Evolutionary conservation across 805 yeast species (phyloP).

Genomic region (Scheffersomyces coipomensis): DNA sequence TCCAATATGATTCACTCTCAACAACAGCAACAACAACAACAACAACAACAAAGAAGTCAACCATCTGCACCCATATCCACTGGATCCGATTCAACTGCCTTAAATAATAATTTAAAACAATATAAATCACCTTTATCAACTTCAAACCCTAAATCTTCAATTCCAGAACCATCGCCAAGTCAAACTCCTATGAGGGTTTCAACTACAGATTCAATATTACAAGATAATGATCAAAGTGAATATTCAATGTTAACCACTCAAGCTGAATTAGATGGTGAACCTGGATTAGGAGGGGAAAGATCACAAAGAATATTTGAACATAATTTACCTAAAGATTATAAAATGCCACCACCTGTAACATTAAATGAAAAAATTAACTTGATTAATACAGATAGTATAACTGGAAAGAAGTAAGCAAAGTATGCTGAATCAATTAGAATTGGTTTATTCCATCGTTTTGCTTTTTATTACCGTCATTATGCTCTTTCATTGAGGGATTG

Average conservation of each 20-base stretch:
- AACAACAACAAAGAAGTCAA: not conserved
- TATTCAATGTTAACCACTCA: constrained; percentile 23
- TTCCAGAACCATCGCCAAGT: not conserved
- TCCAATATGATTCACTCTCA: constrained; percentile 23
- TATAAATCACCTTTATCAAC: not conserved
- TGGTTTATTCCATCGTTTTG: too few species aligned
- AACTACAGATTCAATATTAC: not conserved
- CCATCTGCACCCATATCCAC: not conserved
- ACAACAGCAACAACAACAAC: constrained; percentile 4
- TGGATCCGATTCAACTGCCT: not conserved
- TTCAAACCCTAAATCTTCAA: not conserved
- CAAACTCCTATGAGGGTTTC: not conserved
- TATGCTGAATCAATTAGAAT: too few species aligned
- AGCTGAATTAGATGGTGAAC: constrained; percentile 27
- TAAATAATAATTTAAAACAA: too few species aligned
- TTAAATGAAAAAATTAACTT: constrained; percentile 44
- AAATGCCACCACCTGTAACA: constrained; percentile 36
- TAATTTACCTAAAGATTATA: not conserved
- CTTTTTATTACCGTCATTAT: too few species aligned
- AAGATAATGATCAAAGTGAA: constrained; percentile 10
- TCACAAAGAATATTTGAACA: constrained; percentile 10
- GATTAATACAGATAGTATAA: constrained; percentile 19
- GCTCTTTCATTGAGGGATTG: too few species aligned
- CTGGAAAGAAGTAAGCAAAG: not conserved
- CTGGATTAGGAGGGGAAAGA: constrained; percentile 10